Evolutionary conservation across 805 yeast genomes (phyloP), one percentile per base, ranked within the genome.

Genomic region (Metschnikowia reukaufii): DNA sequence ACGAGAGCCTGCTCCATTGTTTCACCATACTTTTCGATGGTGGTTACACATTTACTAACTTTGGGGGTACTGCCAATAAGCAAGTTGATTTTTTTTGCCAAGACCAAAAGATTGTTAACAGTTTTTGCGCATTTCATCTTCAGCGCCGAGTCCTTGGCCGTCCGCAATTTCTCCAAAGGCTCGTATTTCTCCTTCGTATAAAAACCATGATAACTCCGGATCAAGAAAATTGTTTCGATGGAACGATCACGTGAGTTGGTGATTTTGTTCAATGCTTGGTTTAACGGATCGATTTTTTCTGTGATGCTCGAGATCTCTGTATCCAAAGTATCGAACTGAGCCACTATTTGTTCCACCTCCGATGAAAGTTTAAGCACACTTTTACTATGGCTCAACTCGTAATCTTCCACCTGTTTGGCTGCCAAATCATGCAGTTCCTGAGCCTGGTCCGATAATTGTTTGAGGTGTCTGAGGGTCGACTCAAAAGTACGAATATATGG

Each of bases 401-500:
- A 78, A 18, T 74, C 70, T 2, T 78, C 75, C 1, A 85, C 88
- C 16, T 80, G 82, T 16, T 67, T 68, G 39, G 78, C 84, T 18
- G 83, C 72, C n/a, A 67, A 66, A 4, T 67, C 67, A 51, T 81
- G 83, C 44, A 74, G 75, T 13, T 64, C 62, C 4, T 66, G 61
- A 2, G 90, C 79, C 36, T 84, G 84, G 1, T 74, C 77, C 38
- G 75, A 75, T 36, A 94, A 66, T 41, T 73, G 73, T 57, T 81
- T 79, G 53, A 92, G 70, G 58, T 88, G 92, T 38, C 82, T 75
- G 37, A 90, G 70, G 2, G 94, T 88, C 1, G 91, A 82, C 62
- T 92, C 97, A 64, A 94, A 91, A 0, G 96, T 88, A 55, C 97
- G 79, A 39, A 92, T 92, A 62, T 88, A 94, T 1, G 98, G 98